Evolutionary conservation across 495 filamentous ascomycete species (phyloP).

Genomic region (Trichoderma parareesei): DNA sequence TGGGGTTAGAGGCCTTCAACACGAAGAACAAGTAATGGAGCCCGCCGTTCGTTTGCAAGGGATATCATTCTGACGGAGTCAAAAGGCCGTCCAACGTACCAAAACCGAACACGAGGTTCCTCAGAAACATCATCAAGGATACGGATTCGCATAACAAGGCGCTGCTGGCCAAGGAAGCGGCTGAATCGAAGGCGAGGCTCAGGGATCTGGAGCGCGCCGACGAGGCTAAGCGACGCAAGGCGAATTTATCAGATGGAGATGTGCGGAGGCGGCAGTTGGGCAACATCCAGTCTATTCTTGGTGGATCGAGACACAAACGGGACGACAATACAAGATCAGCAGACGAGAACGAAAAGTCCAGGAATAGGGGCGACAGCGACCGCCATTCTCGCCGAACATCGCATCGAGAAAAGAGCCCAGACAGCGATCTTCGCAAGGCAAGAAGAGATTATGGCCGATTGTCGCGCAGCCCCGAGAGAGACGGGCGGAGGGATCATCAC

Average conservation of each 20-base stretch:
- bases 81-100: conserved; percentile 55
- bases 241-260: conserved; percentile 32
- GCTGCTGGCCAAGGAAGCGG: conserved; percentile 71
- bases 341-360: conserved; percentile 18
- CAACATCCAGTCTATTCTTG: conserved; percentile 43
- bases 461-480: conserved; percentile 15
- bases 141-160: conserved; percentile 87
- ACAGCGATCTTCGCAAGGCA: conserved; percentile 7
- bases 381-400: not conserved
- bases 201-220: conserved; percentile 35
- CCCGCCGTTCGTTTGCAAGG: conserved; percentile 12
- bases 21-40: conserved; percentile 51
- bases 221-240: conserved; percentile 29
- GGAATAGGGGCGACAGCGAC: conserved; percentile 10
- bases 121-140: conserved; percentile 80
- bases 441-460: conserved; percentile 9
- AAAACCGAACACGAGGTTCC: conserved; percentile 85
- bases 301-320: conserved; percentile 31
- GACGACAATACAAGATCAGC: conserved; percentile 12
- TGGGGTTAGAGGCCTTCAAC: conserved; percentile 64
- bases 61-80: conserved; percentile 14
- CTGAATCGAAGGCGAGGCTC: conserved; percentile 41
- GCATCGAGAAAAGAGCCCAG: conserved; percentile 13
- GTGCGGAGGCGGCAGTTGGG: conserved; percentile 44
- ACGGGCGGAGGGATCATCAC: conserved; percentile 16